Conservation (phyloP, 768 basidiomycete species). For the Russula dissimulans region DNA sequence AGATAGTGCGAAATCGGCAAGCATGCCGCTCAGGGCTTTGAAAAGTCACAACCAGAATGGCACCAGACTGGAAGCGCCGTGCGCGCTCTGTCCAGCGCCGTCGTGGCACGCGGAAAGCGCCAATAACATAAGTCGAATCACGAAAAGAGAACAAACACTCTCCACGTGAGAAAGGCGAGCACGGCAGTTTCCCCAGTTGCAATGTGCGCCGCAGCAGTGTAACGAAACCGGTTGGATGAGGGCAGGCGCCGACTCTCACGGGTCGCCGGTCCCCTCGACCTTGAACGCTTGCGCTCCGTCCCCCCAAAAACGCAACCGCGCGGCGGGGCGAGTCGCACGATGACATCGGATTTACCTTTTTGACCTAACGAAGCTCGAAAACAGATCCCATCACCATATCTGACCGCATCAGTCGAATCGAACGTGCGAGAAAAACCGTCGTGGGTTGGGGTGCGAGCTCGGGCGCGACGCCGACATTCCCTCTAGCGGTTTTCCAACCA, state of each 20-base stretch:
- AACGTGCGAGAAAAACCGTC: not conserved
- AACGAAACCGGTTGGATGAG: not conserved
- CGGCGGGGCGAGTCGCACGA: not conserved
- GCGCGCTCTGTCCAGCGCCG: not conserved
- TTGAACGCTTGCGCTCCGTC: not conserved
- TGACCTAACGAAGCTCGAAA: not conserved
- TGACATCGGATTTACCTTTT: not conserved
- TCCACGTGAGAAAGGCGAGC: conserved; percentile 1
- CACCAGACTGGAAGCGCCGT: not conserved
- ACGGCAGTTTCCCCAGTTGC: not conserved
- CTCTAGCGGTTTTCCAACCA: no score
- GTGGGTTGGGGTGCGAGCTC: not conserved
- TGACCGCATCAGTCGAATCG: not conserved
- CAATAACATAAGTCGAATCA: not conserved
- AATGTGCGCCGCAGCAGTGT: not conserved
- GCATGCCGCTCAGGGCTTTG: not conserved
- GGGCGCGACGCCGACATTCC: not conserved
- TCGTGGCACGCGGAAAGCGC: not conserved
- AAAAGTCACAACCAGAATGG: not conserved
- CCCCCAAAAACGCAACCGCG: not conserved
- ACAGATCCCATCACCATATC: not conserved
- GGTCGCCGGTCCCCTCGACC: not conserved
- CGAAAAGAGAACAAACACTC: not conserved
- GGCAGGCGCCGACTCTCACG: conserved; percentile 5
- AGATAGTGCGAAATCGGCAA: not conserved